phyloP scores from a whole-genome alignment of 257 asterid species.

The Scutellaria galericulata region DNA sequence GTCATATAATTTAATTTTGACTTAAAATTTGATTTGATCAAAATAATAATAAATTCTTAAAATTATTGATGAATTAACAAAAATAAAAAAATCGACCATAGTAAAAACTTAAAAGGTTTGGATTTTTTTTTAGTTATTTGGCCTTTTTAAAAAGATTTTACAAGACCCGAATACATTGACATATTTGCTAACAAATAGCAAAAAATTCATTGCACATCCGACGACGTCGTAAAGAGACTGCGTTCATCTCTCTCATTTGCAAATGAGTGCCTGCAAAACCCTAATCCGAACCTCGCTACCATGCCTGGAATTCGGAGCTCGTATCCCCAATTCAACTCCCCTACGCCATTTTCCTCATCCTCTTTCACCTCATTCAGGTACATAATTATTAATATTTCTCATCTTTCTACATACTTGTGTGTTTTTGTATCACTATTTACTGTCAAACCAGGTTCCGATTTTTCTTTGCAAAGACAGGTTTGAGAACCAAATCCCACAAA shows the following conservation, averaged over 20 bases:
- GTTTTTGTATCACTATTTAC: not conserved
- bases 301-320: constrained; percentile 48
- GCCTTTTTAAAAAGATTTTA: no score
- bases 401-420: not conserved
- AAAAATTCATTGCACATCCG: not conserved
- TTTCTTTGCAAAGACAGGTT: constrained; percentile 41
- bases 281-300: constrained; percentile 67
- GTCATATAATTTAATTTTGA: no score
- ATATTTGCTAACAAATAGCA: no score
- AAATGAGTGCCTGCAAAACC: constrained; percentile 82
- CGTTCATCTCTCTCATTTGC: constrained; percentile 29
- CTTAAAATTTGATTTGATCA: no score
- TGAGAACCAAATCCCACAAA: constrained; percentile 40
- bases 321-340: constrained; percentile 29
- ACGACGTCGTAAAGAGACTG: constrained; percentile 25
- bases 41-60: no score
- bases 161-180: no score
- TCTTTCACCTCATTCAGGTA: constrained; percentile 45
- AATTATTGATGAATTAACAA: no score
- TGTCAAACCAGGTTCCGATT: constrained; percentile 14
- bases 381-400: not conserved
- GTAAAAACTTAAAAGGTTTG: no score
- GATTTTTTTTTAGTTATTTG: no score
- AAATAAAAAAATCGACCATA: no score
- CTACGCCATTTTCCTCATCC: constrained; percentile 40